Evolutionary conservation across 345 rosid species (phyloP).

Genomic region (Sonneratia alba): DNA sequence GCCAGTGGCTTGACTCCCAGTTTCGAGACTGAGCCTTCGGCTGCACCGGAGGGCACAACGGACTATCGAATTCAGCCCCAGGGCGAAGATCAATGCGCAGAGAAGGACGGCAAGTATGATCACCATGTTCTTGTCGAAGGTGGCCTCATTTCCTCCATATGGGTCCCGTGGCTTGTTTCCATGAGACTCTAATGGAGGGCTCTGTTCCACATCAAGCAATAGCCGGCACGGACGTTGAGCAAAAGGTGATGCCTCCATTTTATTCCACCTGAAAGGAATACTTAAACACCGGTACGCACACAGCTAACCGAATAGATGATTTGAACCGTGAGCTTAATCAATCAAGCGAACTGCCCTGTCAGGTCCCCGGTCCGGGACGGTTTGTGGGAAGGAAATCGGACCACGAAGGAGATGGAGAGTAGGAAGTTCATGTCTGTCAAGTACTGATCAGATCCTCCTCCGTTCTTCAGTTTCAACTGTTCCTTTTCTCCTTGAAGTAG

Average conservation of each 20-base stretch:
- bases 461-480: not conserved
- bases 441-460: not conserved
- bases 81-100: conserved; percentile 50
- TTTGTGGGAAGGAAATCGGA: conserved; percentile 23
- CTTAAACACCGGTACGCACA: not conserved
- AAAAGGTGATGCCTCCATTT: conserved; percentile 13
- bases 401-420: conserved; percentile 33
- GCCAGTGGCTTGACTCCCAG: conserved; percentile 21
- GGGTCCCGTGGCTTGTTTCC: conserved; percentile 17
- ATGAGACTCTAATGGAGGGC: conserved; percentile 11
- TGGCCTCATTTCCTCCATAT: conserved; percentile 29
- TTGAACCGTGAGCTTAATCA: not conserved
- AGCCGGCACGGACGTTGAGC: conserved; percentile 32
- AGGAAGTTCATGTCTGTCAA: conserved; percentile 21
- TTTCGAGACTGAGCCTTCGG: conserved; percentile 33
- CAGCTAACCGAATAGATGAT: not conserved
- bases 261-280: not conserved
- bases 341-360: conserved; percentile 12
- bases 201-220: conserved; percentile 24
- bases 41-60: conserved; percentile 55
- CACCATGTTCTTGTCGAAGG: conserved; percentile 70
- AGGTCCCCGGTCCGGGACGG: conserved; percentile 10
- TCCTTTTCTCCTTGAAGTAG: not conserved
- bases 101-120: conserved; percentile 62
- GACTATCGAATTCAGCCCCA: conserved; percentile 52